Evolutionary conservation across 352 stramenopile species (phyloP), one percentile per base, ranked within the genome.

Genomic region (Phytophthora ohioensis): DNA sequence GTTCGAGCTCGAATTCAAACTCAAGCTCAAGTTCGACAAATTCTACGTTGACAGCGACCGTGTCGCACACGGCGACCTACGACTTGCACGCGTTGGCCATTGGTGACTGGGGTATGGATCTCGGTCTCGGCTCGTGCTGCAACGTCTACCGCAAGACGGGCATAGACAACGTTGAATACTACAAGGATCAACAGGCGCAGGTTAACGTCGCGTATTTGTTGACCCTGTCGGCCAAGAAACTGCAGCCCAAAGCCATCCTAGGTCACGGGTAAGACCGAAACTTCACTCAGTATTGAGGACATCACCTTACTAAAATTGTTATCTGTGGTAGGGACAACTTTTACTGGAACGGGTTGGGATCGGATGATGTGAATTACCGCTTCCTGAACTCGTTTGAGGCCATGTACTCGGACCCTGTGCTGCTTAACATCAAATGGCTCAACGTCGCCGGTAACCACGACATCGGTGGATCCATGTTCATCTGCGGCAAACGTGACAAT

Each of bases 381-480:
- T 92, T 93, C 53, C 58, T 79, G 7, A 88, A 82, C 57, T 82
- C 80, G 32, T 92, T 91, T 36, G 86, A 93, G 65, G 64, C 59
- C 48, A 87, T 88, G 67, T 92, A 93, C 73, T 79, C 76, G 56
- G 75, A 85, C 13, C 60, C 69, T 49, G 60, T 74, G 12, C 64
- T 93, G 36, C 27, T 82, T 10, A 63, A 81, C 45, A 79, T 88
- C 65, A 86, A 85, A 69, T 93, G 84, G 86, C 65, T 92, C 64
- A 93, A 88, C 66, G 82, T 90, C 32, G 74, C 76, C 36, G 86
- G 86, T 12, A 92, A 92, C 53, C 86, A 93, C 71, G 86, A 93
- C 66, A 69, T 87, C 27, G 86, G 86, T 9, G 86, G 86, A 0
- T 84, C 84, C n/a, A 87, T 82, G 73, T 93, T 89, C 59, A 91